phyloP scores from a whole-genome alignment of 202 grass and related monocot genomes.

The Eragrostis tef region DNA sequence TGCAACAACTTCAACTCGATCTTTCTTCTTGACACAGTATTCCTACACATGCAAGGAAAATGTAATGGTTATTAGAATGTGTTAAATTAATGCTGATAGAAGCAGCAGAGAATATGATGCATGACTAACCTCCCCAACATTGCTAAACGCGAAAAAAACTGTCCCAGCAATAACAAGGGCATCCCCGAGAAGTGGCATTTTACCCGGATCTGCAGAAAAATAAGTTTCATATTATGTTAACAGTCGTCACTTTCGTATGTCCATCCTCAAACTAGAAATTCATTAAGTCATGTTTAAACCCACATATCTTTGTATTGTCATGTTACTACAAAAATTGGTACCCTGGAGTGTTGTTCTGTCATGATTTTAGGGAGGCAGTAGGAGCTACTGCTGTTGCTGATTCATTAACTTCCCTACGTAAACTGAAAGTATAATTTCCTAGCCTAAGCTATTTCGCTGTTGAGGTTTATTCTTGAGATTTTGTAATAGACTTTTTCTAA shows the following conservation, averaged over 20 bases:
- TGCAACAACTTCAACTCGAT: constrained; percentile 72
- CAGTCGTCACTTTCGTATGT: background rate
- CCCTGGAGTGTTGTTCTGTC: constrained; percentile 25
- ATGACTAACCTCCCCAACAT: constrained; percentile 66
- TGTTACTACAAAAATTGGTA: constrained; percentile 29
- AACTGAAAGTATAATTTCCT: constrained; percentile 12
- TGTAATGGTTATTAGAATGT: constrained; percentile 20
- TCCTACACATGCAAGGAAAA: constrained; percentile 58
- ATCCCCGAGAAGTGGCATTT: constrained; percentile 79
- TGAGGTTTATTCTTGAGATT: background rate
- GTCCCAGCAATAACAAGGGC: constrained; percentile 80
- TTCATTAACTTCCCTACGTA: background rate
- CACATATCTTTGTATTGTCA: background rate
- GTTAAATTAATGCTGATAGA: constrained; percentile 32
- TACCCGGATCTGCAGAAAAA: constrained; percentile 57
- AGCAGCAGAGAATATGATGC: constrained; percentile 1
- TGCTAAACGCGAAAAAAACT: constrained; percentile 75
- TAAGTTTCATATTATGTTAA: background rate
- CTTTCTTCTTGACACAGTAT: constrained; percentile 80
- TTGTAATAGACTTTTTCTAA: constrained; percentile 26
- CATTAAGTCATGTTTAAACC: constrained; percentile 12
- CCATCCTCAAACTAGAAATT: background rate
- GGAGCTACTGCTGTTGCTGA: background rate
- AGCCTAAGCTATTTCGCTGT: background rate
- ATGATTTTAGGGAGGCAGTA: background rate